A percentile compares a stretch with the other conserved stretches of the same genome.
Evolutionary conservation across 2,329 filamentous ascomycete genomes (phyloP).

Genomic region (Passalora sequoiae): DNA sequence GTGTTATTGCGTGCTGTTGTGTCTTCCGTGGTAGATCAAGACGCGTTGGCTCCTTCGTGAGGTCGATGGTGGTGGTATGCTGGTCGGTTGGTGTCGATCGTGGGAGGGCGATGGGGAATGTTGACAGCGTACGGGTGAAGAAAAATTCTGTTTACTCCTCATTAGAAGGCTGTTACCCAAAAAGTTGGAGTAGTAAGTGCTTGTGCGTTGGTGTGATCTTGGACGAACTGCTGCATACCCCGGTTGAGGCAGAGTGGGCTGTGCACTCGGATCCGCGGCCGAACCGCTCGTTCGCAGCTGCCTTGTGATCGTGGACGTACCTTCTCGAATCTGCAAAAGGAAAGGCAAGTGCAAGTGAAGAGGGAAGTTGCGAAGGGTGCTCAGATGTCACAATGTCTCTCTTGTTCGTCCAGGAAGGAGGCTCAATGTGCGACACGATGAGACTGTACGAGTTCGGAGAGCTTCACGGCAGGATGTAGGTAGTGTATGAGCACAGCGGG

Average conservation of each 20-base stretch:
- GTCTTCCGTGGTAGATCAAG: conserved; percentile 4
- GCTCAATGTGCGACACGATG: conserved; percentile 5
- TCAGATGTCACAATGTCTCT: not conserved
- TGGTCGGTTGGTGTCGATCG: conserved; percentile 8
- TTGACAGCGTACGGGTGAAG: conserved; percentile 2
- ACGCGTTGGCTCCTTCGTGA: not conserved
- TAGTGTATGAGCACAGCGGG: not conserved
- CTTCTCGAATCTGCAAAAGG: not conserved
- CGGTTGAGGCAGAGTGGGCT: not conserved
- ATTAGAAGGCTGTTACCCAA: conserved; percentile 6
- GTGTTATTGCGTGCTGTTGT: conserved; percentile 1
- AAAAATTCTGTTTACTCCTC: conserved; percentile 7
- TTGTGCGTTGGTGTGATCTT: conserved; percentile 3
- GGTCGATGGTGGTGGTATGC: conserved; percentile 3
- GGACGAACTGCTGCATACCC: conserved; percentile 6
- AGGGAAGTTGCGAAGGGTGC: not conserved
- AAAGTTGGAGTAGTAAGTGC: not conserved
- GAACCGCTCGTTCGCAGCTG: not conserved
- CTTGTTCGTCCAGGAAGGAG: not conserved
- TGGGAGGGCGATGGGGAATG: not conserved
- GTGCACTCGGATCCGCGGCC: not conserved
- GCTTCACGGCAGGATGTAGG: conserved; percentile 3
- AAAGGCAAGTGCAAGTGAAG: not conserved
- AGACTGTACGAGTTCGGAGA: conserved; percentile 1
- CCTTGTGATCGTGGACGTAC: not conserved